A percentile compares a stretch with the other conserved stretches of the same genome.
Evolutionary conservation across 1,284 basidiomycete genomes (phyloP).

Genomic region (Trametes pubescens): DNA sequence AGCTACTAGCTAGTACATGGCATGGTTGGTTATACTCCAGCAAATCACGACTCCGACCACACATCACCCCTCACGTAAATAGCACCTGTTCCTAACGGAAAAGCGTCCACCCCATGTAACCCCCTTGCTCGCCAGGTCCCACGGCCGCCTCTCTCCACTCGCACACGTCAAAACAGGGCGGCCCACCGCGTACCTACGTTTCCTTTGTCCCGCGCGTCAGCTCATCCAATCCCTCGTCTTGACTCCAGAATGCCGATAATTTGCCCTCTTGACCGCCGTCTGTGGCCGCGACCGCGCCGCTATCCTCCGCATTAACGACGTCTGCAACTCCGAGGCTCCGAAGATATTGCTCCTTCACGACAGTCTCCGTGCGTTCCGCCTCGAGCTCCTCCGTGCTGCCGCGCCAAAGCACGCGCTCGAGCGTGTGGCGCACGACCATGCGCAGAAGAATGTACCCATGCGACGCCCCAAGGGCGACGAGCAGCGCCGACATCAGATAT

Average conservation of each 20-base stretch:
- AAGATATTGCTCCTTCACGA: constrained; percentile 72
- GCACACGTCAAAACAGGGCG: neutral
- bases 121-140: neutral
- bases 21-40: neutral
- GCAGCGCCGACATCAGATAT: constrained; percentile 70
- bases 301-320: constrained; percentile 35
- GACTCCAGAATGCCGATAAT: constrained; percentile 61
- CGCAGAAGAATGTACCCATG: constrained; percentile 83
- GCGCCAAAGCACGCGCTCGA: constrained; percentile 81
- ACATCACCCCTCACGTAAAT: constrained; percentile 27
- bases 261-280: constrained; percentile 38
- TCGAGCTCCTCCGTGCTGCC: constrained; percentile 71
- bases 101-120: neutral
- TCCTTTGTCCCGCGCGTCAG: constrained; percentile 70
- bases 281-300: constrained; percentile 33
- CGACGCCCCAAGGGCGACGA: constrained; percentile 80
- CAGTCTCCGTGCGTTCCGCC: constrained; percentile 61
- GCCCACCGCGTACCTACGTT: constrained; percentile 39
- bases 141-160: neutral
- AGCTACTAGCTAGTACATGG: neutral
- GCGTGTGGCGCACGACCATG: constrained; percentile 67
- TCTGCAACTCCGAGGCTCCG: constrained; percentile 48
- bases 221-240: constrained; percentile 74
- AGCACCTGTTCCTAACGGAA: constrained; percentile 1
- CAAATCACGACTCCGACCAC: constrained; percentile 8